These are phyloP conservation scores for Oryza punctata DNA, from an alignment of 176 grass and related monocot species.

Conservation along the genomic window DNA sequence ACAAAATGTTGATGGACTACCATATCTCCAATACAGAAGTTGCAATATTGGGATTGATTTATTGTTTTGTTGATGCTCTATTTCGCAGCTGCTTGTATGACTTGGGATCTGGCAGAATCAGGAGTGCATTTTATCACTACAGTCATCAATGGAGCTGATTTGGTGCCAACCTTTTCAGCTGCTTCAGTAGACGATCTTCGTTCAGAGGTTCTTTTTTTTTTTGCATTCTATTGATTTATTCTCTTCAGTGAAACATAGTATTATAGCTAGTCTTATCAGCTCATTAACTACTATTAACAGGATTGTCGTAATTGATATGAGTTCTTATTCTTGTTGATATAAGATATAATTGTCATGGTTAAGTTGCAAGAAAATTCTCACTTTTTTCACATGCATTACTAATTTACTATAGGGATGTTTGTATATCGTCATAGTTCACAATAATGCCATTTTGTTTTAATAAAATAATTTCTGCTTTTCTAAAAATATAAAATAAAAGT, in stretches of 20 bases:
- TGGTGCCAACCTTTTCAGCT: slow-evolving; percentile 93
- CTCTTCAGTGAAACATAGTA: neutral
- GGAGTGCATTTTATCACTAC: slow-evolving; percentile 88
- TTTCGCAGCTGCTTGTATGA: slow-evolving; percentile 94
- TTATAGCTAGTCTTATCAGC: neutral
- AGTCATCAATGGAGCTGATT: slow-evolving; percentile 95
- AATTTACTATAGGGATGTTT: neutral
- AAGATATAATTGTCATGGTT: neutral
- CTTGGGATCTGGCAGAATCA: slow-evolving; percentile 96
- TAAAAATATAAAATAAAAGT: slow-evolving; percentile 14
- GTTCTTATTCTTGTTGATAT: neutral
- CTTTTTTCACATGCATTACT: neutral
- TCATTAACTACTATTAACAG: neutral
- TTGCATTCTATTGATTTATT: slow-evolving; percentile 9
- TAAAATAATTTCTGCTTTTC: neutral
- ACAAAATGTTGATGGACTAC: neutral
- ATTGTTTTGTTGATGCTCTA: neutral
- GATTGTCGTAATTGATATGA: slow-evolving; percentile 1
- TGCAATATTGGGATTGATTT: slow-evolving; percentile 16
- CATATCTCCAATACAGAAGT: neutral
- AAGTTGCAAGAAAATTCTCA: neutral
- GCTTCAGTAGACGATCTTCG: slow-evolving; percentile 97
- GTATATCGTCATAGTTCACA: neutral
- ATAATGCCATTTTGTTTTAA: neutral
- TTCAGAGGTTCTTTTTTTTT: slow-evolving; percentile 60